Base-by-base conservation (phyloP, 192 early-diverging fungal species). In the Umbelopsis ramanniana region DNA sequence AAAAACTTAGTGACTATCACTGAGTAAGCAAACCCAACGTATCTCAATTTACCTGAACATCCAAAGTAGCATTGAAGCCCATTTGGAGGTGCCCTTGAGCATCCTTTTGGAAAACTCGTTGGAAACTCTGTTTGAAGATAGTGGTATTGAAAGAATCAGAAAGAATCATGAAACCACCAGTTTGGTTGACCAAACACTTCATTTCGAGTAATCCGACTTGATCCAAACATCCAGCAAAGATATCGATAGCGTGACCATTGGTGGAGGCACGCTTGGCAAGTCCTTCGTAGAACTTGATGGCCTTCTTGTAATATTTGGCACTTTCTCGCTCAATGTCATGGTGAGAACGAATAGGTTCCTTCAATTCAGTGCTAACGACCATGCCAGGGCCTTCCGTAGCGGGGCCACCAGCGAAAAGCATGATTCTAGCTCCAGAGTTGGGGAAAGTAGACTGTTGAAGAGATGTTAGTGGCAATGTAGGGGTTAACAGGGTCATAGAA, bases 121-220 rank as follows among this genome's bases (percentile, higher is more conserved):
- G 93, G 87, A 98, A 98, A 72, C 94, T 95, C 82, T 98, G 94
- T 85, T 97, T 99, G 89, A 99, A 99, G 55, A 99, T 95, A 19
- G 92, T 83, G 24, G 93, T 96, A 55, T 89, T 94, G 85, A 98
- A 99, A 67, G 95, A 94, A 82, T 99, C 97, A 3, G 97, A 89
- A 29, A 99, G 85, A 66, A 97, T 93, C 90, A 99, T 97, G 75
- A 82, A 87, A 40, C 97, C 97, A 74, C 94, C 96, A 4, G 96
- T 98, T 63, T 76, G 80, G 80, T 93, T 97, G 19, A 90, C 89
- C 76, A 99, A 86, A 7, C 84, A 86, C 84, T 95, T 96, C 96
- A 99, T 98, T 76, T 99, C 97, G 69, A 96, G 90, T 71, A 98
- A 79, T 21, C 97, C 97, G 72, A 99, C 89, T 76, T 99, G 97